A percentile compares a stretch with the other conserved stretches of the same genome.
phyloP scores from a whole-genome alignment of 768 basidiomycete genomes.

The Termitomyces sp. region DNA sequence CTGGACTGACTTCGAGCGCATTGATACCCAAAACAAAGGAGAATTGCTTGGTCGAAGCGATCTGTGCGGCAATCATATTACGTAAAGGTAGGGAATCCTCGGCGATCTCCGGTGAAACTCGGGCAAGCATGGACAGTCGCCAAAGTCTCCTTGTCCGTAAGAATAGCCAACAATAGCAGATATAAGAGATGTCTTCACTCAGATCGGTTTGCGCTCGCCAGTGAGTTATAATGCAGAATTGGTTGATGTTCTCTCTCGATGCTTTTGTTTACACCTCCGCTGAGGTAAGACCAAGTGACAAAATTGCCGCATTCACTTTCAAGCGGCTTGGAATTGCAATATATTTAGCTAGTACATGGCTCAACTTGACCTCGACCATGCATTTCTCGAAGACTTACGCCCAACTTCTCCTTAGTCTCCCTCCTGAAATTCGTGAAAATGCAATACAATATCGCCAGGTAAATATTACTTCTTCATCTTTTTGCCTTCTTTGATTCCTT shows the following conservation, averaged over 20 bases:
- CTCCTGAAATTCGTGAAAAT: constrained; percentile 70
- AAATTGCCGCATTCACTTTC: not conserved
- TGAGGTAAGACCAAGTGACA: constrained; percentile 2
- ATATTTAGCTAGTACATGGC: not conserved
- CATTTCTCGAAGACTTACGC: constrained; percentile 71
- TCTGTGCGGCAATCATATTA: too few species aligned
- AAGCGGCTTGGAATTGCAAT: not conserved
- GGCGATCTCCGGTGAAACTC: not conserved
- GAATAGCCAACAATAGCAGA: not conserved
- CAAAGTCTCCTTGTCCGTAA: not conserved
- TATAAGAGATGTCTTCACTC: not conserved
- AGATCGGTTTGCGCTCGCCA: too few species aligned
- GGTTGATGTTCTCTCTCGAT: too few species aligned
- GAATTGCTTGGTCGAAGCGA: too few species aligned
- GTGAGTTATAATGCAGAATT: not conserved
- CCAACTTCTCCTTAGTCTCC: constrained; percentile 58
- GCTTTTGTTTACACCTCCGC: not conserved
- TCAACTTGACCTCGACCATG: constrained; percentile 33
- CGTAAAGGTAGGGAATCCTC: not conserved
- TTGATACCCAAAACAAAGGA: too few species aligned
- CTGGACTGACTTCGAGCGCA: too few species aligned
- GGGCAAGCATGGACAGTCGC: not conserved
- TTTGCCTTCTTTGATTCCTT: not conserved
- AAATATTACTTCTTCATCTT: not conserved
- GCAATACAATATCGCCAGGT: constrained; percentile 86